Base-by-base conservation (phyloP, 2,329 filamentous ascomycete genomes). In the Geosmithia putterillii region DNA sequence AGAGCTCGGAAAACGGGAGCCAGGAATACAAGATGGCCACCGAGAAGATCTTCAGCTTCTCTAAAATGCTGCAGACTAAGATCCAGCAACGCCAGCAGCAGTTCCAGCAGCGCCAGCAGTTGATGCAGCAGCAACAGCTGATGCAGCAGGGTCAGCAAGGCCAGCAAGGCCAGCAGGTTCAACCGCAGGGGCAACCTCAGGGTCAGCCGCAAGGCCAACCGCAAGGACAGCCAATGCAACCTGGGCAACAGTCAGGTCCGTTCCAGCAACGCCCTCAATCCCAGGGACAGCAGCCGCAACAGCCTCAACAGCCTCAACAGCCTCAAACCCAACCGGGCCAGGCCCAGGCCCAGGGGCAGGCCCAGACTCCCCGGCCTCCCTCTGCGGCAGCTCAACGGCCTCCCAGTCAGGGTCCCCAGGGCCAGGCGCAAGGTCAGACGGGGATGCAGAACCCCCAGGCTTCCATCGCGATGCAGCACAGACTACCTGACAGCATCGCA, bases 11-110 rank as follows among this genome's bases (percentile, higher is more conserved):
- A 0, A 61, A 65, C 2, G 70, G 71, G 19, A 73, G 72, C 3
- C 51, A 53, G 1, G 66, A 71, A 19, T 69, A 79, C 39, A 56
- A 65, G 20, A 61, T 64, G 0, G 76, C 77, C 0, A 70, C 69
- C 48, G 66, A 67, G 36, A 81, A 79, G 59, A 73, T 82, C 19
- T 57, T 62, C 7, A 75, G 81, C 8, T 81, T 82, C 53, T 76
- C 76, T 0, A 67, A 67, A 38, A 77, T 76, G 58, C 64, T 82
- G 2, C 58, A 67, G 3, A 57, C 56, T 0, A 80, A 78, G 56
- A 65, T 77, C 5, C 65, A 71, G 42, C 54, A 57, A 42, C 57
- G 63, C 17, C 56, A 63, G 23, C 52, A 50, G 2, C 61, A 63
- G 41, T 57, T 59, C 8, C 58, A 61, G 22, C 57, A 59, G 39